Evolutionary conservation across 148 eudicot species (phyloP).

Genomic region (Silene latifolia): DNA sequence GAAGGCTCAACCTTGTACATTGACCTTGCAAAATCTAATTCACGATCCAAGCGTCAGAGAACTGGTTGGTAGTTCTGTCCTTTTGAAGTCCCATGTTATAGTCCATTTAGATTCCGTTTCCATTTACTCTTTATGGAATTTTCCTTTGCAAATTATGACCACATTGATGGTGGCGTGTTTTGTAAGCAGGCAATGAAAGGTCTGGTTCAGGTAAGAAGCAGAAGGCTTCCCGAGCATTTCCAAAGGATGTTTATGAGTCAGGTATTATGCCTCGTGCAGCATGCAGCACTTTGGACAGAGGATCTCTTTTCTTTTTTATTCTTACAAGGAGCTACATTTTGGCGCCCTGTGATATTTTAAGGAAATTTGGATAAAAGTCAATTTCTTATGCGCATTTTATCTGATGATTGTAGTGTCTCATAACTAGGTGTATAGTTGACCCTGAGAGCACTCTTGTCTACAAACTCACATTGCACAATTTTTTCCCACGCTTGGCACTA

Average conservation of each 20-base stretch:
- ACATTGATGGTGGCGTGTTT: neutral
- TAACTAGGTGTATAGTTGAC: constrained; percentile 35
- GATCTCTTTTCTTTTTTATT: neutral
- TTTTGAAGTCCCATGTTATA: neutral
- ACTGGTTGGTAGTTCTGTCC: constrained; percentile 36
- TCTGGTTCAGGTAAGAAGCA: constrained; percentile 59
- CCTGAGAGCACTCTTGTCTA: constrained; percentile 56
- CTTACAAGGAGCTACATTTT: constrained; percentile 1
- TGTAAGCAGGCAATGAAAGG: constrained; percentile 58
- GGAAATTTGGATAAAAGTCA: neutral
- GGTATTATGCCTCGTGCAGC: constrained; percentile 45
- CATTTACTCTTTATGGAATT: neutral
- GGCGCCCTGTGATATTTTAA: neutral
- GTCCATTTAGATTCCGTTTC: neutral
- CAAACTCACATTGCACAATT: constrained; percentile 94
- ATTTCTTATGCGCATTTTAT: neutral
- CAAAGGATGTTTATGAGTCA: constrained; percentile 50
- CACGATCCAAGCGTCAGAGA: constrained; percentile 88
- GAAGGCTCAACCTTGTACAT: constrained; percentile 75
- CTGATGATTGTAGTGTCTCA: constrained; percentile 12
- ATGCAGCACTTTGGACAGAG: neutral
- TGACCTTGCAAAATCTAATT: constrained; percentile 95
- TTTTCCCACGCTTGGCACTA: constrained; percentile 91
- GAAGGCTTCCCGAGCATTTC: constrained; percentile 50
- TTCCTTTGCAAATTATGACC: neutral